Conservation (phyloP, 2,329 filamentous ascomycete genomes). For the Mycosphaerella sp. region DNA sequence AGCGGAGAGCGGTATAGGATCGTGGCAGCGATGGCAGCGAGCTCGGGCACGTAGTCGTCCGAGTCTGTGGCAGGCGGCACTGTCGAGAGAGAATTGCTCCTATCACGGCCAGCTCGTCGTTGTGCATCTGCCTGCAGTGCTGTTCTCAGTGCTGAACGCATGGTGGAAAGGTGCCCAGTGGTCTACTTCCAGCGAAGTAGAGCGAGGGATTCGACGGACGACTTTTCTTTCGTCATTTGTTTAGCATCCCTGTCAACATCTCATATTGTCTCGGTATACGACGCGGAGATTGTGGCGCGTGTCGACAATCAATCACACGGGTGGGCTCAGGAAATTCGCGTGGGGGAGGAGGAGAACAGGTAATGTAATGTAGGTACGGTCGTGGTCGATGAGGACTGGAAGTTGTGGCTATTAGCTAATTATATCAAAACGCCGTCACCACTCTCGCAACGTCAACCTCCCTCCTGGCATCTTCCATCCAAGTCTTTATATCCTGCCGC, state of each 20-base stretch:
- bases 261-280: background rate
- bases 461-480: background rate
- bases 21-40: constrained; percentile 46
- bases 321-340: background rate
- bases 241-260: constrained; percentile 7
- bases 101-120: constrained; percentile 20
- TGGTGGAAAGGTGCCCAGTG: background rate
- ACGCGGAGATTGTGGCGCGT: background rate
- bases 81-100: constrained; percentile 41
- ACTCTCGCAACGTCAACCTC: background rate
- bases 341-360: background rate
- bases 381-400: background rate
- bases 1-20: constrained; percentile 51
- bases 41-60: constrained; percentile 43
- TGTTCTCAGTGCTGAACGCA: constrained; percentile 25
- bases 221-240: constrained; percentile 3
- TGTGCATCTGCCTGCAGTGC: constrained; percentile 29
- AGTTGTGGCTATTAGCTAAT: background rate
- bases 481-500: background rate
- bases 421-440: background rate
- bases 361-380: background rate
- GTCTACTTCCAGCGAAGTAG: background rate
- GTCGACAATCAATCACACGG: background rate
- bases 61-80: constrained; percentile 42
- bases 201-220: background rate